Evolutionary conservation across 75 land plant genomes (phyloP).

Genomic region (Selaginella moellendorffii): DNA sequence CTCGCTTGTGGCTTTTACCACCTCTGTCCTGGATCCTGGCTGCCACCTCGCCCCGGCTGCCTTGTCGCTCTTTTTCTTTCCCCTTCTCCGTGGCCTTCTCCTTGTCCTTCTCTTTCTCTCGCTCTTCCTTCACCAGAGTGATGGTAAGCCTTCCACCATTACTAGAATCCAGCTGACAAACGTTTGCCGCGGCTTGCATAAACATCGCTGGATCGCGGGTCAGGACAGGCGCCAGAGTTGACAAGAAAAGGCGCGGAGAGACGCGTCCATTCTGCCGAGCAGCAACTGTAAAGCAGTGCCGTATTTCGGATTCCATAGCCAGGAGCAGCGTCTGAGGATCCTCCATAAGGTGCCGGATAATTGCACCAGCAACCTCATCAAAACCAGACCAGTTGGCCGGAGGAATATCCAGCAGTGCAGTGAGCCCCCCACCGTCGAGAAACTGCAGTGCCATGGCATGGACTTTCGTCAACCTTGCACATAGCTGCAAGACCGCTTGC

Average conservation of each 20-base stretch:
- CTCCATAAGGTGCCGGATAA: slow-evolving; percentile 83
- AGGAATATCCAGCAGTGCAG: slow-evolving; percentile 61
- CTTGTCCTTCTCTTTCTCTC: slow-evolving; percentile 36
- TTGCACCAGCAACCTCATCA: slow-evolving; percentile 73
- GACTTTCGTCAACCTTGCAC: slow-evolving; percentile 76
- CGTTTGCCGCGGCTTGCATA: slow-evolving; percentile 68
- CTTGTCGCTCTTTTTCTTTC: slow-evolving; percentile 13
- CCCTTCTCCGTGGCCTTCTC: slow-evolving; percentile 40
- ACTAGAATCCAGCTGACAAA: slow-evolving; percentile 58
- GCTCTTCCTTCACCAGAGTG: slow-evolving; percentile 53
- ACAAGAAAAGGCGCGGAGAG: slow-evolving; percentile 52
- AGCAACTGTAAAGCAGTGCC: slow-evolving; percentile 47
- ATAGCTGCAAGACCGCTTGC: slow-evolving; percentile 81
- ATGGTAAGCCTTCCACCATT: slow-evolving; percentile 47
- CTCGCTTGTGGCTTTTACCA: slow-evolving; percentile 47
- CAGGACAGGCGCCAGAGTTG: slow-evolving; percentile 79
- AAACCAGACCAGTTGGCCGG: slow-evolving; percentile 35
- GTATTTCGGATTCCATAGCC: slow-evolving; percentile 95
- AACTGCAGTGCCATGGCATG: slow-evolving; percentile 67
- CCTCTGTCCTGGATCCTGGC: slow-evolving; percentile 35
- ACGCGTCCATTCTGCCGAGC: slow-evolving; percentile 46
- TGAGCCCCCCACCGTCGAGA: slow-evolving; percentile 72
- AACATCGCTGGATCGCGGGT: slow-evolving; percentile 74
- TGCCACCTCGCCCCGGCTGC: slow-evolving; percentile 20
- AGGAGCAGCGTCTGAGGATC: slow-evolving; percentile 91